Percentiles rank a stretch among this genome's conserved stretches.
Conservation (phyloP, 2,329 filamentous ascomycete genomes). For the Cephalotrichum gorgonifer region DNA sequence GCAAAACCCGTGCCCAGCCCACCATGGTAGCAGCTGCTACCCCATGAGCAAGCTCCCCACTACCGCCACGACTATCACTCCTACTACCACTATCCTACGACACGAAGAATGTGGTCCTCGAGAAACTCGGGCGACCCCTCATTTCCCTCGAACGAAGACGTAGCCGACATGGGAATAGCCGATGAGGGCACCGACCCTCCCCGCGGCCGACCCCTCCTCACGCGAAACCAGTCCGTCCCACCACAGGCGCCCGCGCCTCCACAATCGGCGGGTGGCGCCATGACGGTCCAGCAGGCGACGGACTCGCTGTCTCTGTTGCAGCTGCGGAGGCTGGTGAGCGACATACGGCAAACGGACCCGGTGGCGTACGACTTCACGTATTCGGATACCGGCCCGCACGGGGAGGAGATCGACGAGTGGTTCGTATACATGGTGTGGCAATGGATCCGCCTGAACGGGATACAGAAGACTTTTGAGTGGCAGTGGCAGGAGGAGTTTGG, state of each 20-base stretch:
- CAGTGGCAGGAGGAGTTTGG: slow-evolving; percentile 53
- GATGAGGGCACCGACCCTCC: slow-evolving; percentile 7
- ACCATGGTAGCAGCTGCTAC: no score
- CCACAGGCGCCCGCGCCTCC: slow-evolving; percentile 13
- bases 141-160: slow-evolving; percentile 21
- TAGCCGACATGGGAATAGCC: slow-evolving; percentile 29
- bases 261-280: background rate
- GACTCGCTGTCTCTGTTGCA: slow-evolving; percentile 71
- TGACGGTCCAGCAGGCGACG: slow-evolving; percentile 22
- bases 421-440: slow-evolving; percentile 88
- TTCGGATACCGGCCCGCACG: slow-evolving; percentile 60
- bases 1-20: background rate
- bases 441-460: slow-evolving; percentile 64
- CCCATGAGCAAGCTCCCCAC: no score
- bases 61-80: background rate
- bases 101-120: slow-evolving; percentile 1
- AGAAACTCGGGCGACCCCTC: slow-evolving; percentile 11
- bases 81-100: background rate
- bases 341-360: slow-evolving; percentile 60
- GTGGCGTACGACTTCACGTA: slow-evolving; percentile 80
- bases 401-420: slow-evolving; percentile 94
- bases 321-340: slow-evolving; percentile 61
- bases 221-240: slow-evolving; percentile 20
- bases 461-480: slow-evolving; percentile 66
- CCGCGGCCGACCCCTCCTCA: slow-evolving; percentile 2